Evolutionary conservation across 495 filamentous ascomycete genomes (phyloP).

Genomic region (Xylaria acuta): DNA sequence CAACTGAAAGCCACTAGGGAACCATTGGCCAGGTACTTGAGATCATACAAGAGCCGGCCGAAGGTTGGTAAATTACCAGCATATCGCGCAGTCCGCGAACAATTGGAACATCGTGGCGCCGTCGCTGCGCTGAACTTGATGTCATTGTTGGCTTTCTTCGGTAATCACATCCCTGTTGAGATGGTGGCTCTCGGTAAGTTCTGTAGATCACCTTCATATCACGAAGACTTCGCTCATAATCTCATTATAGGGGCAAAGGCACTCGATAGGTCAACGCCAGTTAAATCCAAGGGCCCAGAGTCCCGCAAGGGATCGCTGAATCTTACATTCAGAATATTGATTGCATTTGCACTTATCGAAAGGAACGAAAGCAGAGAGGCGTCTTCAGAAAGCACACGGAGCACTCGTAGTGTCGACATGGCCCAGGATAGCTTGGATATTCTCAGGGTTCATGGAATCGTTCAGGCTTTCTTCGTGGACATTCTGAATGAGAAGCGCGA

Average conservation of each 20-base stretch:
- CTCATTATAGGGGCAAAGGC: conserved; percentile 51
- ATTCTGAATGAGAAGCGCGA: conserved; percentile 64
- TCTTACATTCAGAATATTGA: conserved; percentile 70
- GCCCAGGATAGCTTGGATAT: conserved; percentile 66
- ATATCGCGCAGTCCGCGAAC: conserved; percentile 73
- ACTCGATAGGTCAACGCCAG: conserved; percentile 60
- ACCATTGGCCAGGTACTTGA: conserved; percentile 72
- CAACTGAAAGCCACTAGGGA: conserved; percentile 74
- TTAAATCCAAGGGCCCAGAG: conserved; percentile 62
- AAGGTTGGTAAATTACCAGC: conserved; percentile 69
- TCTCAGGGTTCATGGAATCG: conserved; percentile 76
- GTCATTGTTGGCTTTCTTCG: conserved; percentile 75
- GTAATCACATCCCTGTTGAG: conserved; percentile 76
- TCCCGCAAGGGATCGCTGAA: conserved; percentile 57
- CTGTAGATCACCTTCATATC: conserved; percentile 26
- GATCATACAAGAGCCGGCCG: conserved; percentile 70
- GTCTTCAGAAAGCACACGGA: conserved; percentile 48
- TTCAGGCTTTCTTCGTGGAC: conserved; percentile 80
- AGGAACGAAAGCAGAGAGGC: conserved; percentile 60
- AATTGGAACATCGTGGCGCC: conserved; percentile 65
- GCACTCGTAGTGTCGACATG: conserved; percentile 50
- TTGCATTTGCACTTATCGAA: conserved; percentile 74
- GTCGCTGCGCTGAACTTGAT: conserved; percentile 73
- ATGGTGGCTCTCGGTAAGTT: conserved; percentile 69
- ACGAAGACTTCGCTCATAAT: conserved; percentile 10